Percentiles rank a stretch among this genome's conserved stretches.
These are phyloP conservation scores for Fagus crenata DNA, from an alignment of 306 rosid species.

Conservation along the genomic window DNA sequence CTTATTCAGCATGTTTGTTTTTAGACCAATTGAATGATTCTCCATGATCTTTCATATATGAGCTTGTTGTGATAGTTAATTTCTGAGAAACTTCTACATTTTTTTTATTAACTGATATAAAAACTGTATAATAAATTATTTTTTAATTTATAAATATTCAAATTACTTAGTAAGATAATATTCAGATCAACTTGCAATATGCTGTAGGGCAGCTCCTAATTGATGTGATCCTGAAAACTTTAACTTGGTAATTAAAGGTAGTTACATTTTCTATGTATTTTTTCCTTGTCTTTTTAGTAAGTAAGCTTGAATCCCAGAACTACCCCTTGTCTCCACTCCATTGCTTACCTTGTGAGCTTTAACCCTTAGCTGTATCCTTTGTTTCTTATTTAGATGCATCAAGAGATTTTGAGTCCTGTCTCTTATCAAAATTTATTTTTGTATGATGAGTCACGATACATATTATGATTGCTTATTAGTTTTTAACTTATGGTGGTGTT, in stretches of 20 bases:
- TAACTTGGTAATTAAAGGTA: background rate
- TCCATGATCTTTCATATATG: background rate
- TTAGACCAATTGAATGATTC: background rate
- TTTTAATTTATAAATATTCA: background rate
- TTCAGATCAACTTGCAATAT: background rate
- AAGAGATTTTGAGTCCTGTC: background rate
- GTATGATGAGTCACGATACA: background rate
- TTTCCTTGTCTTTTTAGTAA: background rate
- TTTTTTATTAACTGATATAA: background rate
- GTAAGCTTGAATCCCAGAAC: background rate
- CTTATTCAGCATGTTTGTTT: background rate
- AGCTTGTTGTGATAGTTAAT: background rate
- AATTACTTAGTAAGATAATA: background rate
- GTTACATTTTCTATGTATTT: background rate
- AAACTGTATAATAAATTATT: background rate
- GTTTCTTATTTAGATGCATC: background rate
- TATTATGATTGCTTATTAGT: background rate
- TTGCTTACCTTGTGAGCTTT: background rate
- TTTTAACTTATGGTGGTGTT: constrained; percentile 12
- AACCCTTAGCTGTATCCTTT: too few species aligned
- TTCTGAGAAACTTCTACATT: background rate
- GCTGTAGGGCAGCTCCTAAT: background rate
- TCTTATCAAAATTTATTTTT: background rate
- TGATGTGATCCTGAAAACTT: background rate
- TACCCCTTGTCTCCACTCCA: background rate